Base-by-base conservation (phyloP, 768 basidiomycete genomes). In the Termitomyces sp. region DNA sequence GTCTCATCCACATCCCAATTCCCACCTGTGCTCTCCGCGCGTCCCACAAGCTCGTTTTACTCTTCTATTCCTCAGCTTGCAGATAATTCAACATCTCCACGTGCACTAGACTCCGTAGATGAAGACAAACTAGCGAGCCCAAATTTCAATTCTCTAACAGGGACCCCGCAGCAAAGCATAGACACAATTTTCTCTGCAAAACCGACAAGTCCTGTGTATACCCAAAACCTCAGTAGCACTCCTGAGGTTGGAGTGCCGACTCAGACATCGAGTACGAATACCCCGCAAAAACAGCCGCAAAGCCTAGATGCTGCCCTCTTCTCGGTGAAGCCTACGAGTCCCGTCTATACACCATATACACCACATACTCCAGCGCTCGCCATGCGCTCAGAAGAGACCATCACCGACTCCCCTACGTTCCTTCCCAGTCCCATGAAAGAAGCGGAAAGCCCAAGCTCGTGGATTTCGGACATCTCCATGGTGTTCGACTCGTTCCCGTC, bases 401-500 rank as follows among this genome's bases (percentile, higher is more conserved):
- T 57, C 37, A 64, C 58, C 6, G 56, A 63, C 16, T 52, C 47
- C 12, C 55, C 53, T 25, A 35, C 23, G 38, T 25, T 58, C 21
- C 66, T 64, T 48, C 62, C 62, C 27, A 63, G 59, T 54, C 59
- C 53, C 10, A 19, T 14, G 41, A 58, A 61, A 46, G 35, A 52
- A 17, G 32, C 44, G 11, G 29, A 37, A 3, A 73, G 78, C 11
- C 77, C 78, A 0, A 59, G 67, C 4, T 82, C 84, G 2, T 81
- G 79, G 78, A 69, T 75, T 56, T 84, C 81, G 4, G 68, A 73
- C 19, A 71, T 75, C 9, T 69, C 79, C 31, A 55, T 71, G 17
- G 66, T 77, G 25, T 79, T 89, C 42, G 87, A 89, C 57, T 80
- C 86, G 7, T 90, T 90, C 69, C 89, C 89, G 23, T 80, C 81